Conservation (phyloP, 2,329 filamentous ascomycete species). For the Fusarium albosuccineum region DNA sequence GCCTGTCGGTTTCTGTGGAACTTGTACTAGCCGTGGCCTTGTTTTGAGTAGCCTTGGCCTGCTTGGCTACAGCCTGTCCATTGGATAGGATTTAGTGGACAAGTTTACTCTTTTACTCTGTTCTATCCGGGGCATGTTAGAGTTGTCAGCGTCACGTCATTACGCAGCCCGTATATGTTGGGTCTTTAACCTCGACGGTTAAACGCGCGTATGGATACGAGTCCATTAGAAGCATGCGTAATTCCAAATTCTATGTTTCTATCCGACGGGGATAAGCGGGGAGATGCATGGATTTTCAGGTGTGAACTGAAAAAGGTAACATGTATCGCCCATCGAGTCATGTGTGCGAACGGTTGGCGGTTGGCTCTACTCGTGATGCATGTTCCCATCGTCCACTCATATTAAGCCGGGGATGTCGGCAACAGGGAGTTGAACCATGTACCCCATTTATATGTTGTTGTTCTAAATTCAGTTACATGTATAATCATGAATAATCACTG, state of each 20-base stretch:
- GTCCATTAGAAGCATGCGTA: neutral
- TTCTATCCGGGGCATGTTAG: neutral
- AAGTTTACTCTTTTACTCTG: neutral
- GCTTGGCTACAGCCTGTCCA: too few species aligned
- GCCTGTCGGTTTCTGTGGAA: neutral
- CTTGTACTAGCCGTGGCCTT: neutral
- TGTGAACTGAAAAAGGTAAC: too few species aligned
- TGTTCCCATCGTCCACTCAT: too few species aligned
- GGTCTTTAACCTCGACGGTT: neutral
- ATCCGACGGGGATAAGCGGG: too few species aligned
- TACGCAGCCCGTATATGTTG: neutral
- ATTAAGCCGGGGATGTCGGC: too few species aligned
- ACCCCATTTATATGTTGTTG: neutral
- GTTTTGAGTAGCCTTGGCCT: neutral
- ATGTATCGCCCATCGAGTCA: too few species aligned
- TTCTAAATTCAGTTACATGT: neutral
- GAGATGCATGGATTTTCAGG: too few species aligned
- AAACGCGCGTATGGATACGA: constrained; percentile 2
- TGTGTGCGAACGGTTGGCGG: too few species aligned
- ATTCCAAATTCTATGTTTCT: too few species aligned
- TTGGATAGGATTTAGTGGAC: too few species aligned
- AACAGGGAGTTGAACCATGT: neutral
- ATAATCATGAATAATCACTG: neutral
- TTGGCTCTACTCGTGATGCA: too few species aligned
- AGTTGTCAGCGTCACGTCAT: constrained; percentile 7